Percentiles rank a stretch among this genome's conserved stretches.
Evolutionary conservation across 257 asterid genomes (phyloP).

Genomic region (Forsythia viridissima): DNA sequence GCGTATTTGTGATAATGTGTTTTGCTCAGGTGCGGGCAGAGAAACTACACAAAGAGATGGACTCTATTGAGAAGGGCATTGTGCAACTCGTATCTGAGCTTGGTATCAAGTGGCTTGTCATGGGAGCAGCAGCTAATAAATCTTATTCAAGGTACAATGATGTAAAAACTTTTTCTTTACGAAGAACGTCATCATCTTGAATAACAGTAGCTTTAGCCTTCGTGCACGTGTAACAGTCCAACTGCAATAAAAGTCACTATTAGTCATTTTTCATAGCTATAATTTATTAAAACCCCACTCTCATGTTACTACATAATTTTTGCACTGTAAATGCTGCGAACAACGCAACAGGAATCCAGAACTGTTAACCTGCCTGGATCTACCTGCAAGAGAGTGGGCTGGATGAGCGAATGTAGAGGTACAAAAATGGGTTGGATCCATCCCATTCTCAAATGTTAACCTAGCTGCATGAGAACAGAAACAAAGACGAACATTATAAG

Average conservation of each 20-base stretch:
- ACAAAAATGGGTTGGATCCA: neutral
- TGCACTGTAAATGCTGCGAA: neutral
- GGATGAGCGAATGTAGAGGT: neutral
- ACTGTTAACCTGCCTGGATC: neutral
- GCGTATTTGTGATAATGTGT: conserved; percentile 17
- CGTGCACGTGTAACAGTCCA: neutral
- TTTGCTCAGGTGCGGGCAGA: conserved; percentile 65
- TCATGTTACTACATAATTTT: neutral
- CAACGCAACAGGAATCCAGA: neutral
- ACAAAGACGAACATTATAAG: neutral
- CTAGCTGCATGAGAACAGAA: neutral
- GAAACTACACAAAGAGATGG: conserved; percentile 59
- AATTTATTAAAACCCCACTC: neutral
- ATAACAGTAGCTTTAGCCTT: neutral
- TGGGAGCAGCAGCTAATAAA: conserved; percentile 83
- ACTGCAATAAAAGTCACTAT: neutral
- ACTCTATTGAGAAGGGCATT: conserved; percentile 72
- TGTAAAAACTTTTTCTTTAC: neutral
- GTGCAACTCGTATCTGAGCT: conserved; percentile 62
- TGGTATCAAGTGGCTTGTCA: conserved; percentile 70
- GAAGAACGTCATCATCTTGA: neutral
- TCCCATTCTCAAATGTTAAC: neutral
- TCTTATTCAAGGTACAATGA: conserved; percentile 62
- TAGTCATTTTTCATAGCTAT: neutral
- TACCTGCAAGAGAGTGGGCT: neutral